Evolutionary conservation across 2,329 filamentous ascomycete species (phyloP), one percentile per base, ranked within the genome.

Genomic region (Fusarium odoratissimum): DNA sequence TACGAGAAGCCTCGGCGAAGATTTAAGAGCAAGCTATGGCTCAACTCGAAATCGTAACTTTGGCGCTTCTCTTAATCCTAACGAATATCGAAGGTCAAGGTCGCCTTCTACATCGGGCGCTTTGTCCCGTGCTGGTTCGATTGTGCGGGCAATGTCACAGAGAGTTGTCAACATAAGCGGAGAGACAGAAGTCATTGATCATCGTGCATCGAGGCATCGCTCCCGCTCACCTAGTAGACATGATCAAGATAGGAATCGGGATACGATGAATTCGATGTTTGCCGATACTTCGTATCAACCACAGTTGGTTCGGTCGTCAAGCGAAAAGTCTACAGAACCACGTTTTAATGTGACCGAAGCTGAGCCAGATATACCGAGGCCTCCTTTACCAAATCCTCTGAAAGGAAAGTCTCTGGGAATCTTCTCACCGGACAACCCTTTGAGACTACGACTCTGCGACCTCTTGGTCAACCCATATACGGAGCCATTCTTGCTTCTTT

Each of bases 121-220:
- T 23, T 81, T 95, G 58, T 89, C 88, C 30, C 87, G 90, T 75
- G 92, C 93, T 68, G 90, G 92, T 48, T 93, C 92, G 13, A 93
- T 95, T 76, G 90, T 95, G 82, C 89, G 92, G 73, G 90, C 90
- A 69, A 97, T 99, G 91, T 98, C 97, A 37, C 95, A 98, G 84
- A 94, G 96, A 85, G 95, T 99, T 62, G 96, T 99, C 78, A 98
- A 98, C 79, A 89, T 99, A 76, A 97, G 95, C 82, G 97, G 97
- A 79, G 96, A 98, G 78, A 92, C 92, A 8, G 94, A 98, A 76
- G 84, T 93, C 25, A 86, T 95, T 21, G 94, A 97, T 80, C 91
- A 92, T 70, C 91, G 89, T 57, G 87, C 91, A 30, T 87, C 90
- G 45, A 87, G 90, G 52, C 84, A 85, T 85, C 91, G 84, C 80